phyloP scores from a whole-genome alignment of 2,329 filamentous ascomycete species.

The Hypoxylon sp. region DNA sequence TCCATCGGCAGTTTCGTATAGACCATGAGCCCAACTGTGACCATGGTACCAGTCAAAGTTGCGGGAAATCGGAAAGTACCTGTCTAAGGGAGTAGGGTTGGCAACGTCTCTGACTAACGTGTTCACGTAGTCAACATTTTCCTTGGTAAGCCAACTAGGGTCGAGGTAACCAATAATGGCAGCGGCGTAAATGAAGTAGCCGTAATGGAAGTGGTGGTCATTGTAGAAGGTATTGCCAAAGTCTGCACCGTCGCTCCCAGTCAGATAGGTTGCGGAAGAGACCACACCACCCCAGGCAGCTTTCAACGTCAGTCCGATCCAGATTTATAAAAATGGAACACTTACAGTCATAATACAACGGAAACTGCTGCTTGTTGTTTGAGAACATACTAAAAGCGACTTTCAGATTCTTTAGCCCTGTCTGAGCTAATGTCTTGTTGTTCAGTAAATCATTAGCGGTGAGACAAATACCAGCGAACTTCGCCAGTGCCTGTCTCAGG shows the following conservation, averaged over 20 bases:
- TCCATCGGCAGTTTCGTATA: slow-evolving; percentile 79
- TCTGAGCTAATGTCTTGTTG: slow-evolving; percentile 69
- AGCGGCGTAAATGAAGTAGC: slow-evolving; percentile 90
- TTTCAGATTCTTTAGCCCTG: slow-evolving; percentile 74
- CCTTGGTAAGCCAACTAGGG: slow-evolving; percentile 74
- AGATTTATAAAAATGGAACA: slow-evolving; percentile 23
- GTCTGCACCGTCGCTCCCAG: slow-evolving; percentile 78
- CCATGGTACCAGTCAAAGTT: slow-evolving; percentile 96
- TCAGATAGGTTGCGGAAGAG: slow-evolving; percentile 79
- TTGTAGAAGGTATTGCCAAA: slow-evolving; percentile 94
- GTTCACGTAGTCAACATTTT: slow-evolving; percentile 86
- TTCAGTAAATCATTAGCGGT: slow-evolving; percentile 74
- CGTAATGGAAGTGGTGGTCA: slow-evolving; percentile 82
- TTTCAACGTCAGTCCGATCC: slow-evolving; percentile 50
- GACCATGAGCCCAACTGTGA: slow-evolving; percentile 91
- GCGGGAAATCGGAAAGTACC: slow-evolving; percentile 84
- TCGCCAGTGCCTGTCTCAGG: slow-evolving; percentile 72
- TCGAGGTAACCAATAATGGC: slow-evolving; percentile 87
- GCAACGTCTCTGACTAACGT: slow-evolving; percentile 85
- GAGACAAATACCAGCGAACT: slow-evolving; percentile 80
- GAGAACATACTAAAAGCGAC: slow-evolving; percentile 75
- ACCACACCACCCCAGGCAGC: slow-evolving; percentile 84
- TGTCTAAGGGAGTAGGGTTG: slow-evolving; percentile 79
- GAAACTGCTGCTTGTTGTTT: slow-evolving; percentile 76
- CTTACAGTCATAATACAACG: slow-evolving; percentile 75